phyloP scores from a whole-genome alignment of 495 filamentous ascomycete species.

The Tuber brumale region DNA sequence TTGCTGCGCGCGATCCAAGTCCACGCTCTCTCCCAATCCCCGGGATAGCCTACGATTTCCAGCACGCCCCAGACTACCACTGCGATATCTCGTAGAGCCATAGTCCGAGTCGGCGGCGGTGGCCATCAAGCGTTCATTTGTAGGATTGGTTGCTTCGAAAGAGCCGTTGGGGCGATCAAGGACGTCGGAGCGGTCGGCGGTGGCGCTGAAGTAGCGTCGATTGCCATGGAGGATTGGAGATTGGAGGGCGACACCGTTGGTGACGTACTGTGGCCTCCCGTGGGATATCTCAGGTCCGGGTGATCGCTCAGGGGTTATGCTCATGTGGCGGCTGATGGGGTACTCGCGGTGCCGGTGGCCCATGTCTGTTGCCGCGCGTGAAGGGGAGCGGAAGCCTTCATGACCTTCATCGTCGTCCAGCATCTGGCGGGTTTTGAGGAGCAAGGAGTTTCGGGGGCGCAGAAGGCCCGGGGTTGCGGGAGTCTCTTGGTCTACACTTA shows the following conservation, averaged over 20 bases:
- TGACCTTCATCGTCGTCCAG: conserved; percentile 49
- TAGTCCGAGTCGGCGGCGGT: conserved; percentile 22
- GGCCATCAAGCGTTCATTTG: conserved; percentile 19
- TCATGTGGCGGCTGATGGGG: conserved; percentile 6
- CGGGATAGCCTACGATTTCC: conserved; percentile 19
- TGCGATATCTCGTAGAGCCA: conserved; percentile 12
- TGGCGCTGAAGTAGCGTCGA: conserved; percentile 29
- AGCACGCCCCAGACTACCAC: conserved; percentile 24
- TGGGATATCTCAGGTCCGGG: conserved; percentile 19
- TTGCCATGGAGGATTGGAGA: conserved; percentile 26
- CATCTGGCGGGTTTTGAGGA: conserved; percentile 42
- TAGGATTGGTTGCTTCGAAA: conserved; percentile 7
- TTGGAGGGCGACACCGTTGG: conserved; percentile 9
- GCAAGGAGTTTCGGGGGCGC: conserved; percentile 32
- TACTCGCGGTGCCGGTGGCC: conserved; percentile 28
- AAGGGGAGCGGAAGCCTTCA: conserved; percentile 50
- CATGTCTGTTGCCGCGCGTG: conserved; percentile 54
- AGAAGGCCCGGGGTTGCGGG: conserved; percentile 41
- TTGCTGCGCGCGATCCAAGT: conserved; percentile 23
- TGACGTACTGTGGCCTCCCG: conserved; percentile 24
- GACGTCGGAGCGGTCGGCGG: conserved; percentile 9
- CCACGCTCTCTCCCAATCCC: conserved; percentile 33
- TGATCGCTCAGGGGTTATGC: conserved; percentile 18
- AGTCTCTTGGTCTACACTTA: conserved; percentile 48
- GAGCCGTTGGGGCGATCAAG: conserved; percentile 10